Evolutionary conservation across 2,329 filamentous ascomycete species (phyloP).

Genomic region (Fusarium armeniacum): DNA sequence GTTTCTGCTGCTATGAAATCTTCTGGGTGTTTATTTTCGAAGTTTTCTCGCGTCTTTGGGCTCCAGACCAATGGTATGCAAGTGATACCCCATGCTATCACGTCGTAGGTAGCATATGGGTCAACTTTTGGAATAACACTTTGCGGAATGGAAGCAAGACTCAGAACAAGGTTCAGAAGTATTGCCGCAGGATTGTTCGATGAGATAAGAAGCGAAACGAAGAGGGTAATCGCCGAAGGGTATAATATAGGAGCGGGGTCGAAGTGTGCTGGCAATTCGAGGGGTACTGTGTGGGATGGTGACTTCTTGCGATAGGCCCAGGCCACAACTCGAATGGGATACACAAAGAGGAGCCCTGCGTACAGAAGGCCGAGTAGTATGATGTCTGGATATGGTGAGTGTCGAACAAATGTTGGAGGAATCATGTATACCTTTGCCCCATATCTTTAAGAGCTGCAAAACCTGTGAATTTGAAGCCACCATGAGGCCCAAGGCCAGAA

Average conservation of each 20-base stretch:
- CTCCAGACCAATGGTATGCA: constrained; percentile 72
- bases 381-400: constrained; percentile 58
- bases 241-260: constrained; percentile 94
- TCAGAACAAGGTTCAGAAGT: constrained; percentile 85
- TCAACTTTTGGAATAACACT: constrained; percentile 76
- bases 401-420: background rate
- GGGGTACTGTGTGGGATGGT: constrained; percentile 57
- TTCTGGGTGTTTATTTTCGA: constrained; percentile 54
- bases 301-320: constrained; percentile 62
- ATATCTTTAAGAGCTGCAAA: constrained; percentile 60
- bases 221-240: constrained; percentile 79
- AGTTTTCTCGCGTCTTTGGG: constrained; percentile 29
- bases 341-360: constrained; percentile 62
- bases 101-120: constrained; percentile 69
- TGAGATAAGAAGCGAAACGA: constrained; percentile 82
- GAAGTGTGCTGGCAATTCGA: constrained; percentile 79
- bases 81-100: constrained; percentile 84
- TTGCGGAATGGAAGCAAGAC: constrained; percentile 81
- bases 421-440: constrained; percentile 63
- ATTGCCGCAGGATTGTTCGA: constrained; percentile 72
- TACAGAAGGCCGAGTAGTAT: constrained; percentile 56
- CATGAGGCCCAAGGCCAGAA: constrained; percentile 64
- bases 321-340: constrained; percentile 70
- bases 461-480: constrained; percentile 64
- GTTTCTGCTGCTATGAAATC: constrained; percentile 66